A percentile compares a stretch with the other conserved stretches of the same genome.
phyloP scores from a whole-genome alignment of 305 asterid species.

The Stenogyne calaminthoides region DNA sequence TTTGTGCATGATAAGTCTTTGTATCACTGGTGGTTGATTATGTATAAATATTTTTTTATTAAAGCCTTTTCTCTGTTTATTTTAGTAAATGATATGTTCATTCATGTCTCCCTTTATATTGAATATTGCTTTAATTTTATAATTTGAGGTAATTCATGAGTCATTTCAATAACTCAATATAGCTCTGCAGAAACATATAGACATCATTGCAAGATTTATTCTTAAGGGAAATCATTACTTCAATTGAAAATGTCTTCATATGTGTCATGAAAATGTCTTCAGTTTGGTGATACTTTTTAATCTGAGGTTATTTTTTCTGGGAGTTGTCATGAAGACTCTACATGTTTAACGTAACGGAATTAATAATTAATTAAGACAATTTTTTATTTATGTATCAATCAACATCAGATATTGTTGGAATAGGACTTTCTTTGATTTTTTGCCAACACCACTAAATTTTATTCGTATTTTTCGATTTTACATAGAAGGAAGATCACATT shows the following conservation, averaged over 20 bases:
- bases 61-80: no score
- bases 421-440: constrained; percentile 19
- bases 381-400: background rate
- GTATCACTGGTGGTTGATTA: background rate
- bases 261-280: constrained; percentile 18
- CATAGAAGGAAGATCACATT: constrained; percentile 8
- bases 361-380: background rate
- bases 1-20: background rate
- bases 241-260: background rate
- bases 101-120: background rate
- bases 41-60: no score
- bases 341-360: background rate
- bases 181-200: constrained; percentile 2
- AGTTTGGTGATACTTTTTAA: constrained; percentile 27
- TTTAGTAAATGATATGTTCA: no score
- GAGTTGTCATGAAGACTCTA: constrained; percentile 8
- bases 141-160: background rate
- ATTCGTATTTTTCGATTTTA: background rate
- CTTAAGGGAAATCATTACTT: constrained; percentile 16
- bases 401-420: constrained; percentile 29
- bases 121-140: constrained; percentile 8
- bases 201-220: constrained; percentile 25
- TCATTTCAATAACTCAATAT: background rate
- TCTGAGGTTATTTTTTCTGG: background rate
- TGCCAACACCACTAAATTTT: constrained; percentile 20